Conservation (phyloP, 176 grass and related monocot genomes). For the Echinochloa phyllopogon region DNA sequence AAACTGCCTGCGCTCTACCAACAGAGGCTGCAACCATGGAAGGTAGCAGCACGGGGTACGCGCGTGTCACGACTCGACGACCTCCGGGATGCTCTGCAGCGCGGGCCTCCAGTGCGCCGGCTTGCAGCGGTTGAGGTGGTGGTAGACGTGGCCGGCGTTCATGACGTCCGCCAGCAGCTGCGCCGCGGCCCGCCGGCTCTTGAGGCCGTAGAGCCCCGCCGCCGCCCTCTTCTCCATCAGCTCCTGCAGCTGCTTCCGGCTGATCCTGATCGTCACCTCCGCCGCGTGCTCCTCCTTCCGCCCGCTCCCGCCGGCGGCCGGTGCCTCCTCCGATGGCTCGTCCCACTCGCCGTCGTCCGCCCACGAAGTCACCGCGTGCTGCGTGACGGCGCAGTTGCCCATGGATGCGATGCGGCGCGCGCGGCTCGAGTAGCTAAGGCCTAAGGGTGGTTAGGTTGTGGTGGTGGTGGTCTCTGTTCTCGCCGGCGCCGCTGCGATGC, state of each 20-base stretch:
- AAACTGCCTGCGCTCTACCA: neutral
- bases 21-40: neutral
- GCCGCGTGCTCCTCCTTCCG: slow-evolving; percentile 3
- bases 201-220: neutral
- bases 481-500: neutral
- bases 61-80: slow-evolving; percentile 34
- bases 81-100: slow-evolving; percentile 73
- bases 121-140: slow-evolving; percentile 41
- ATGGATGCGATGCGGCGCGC: slow-evolving; percentile 16
- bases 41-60: neutral
- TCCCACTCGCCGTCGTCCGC: slow-evolving; percentile 74
- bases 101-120: slow-evolving; percentile 58
- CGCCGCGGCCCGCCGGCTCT: slow-evolving; percentile 34
- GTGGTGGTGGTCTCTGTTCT: too few relatives aligned
- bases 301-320: neutral
- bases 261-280: slow-evolving; percentile 79
- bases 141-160: slow-evolving; percentile 60
- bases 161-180: slow-evolving; percentile 64
- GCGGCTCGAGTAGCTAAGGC: too few relatives aligned
- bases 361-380: slow-evolving; percentile 54
- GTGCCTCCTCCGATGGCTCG: neutral
- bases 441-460: too few relatives aligned
- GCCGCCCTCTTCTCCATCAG: slow-evolving; percentile 46
- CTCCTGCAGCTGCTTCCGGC: slow-evolving; percentile 63
- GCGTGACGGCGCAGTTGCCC: slow-evolving; percentile 68